Conservation (phyloP, 1,284 basidiomycete species). For the Boletus semigastroideus region DNA sequence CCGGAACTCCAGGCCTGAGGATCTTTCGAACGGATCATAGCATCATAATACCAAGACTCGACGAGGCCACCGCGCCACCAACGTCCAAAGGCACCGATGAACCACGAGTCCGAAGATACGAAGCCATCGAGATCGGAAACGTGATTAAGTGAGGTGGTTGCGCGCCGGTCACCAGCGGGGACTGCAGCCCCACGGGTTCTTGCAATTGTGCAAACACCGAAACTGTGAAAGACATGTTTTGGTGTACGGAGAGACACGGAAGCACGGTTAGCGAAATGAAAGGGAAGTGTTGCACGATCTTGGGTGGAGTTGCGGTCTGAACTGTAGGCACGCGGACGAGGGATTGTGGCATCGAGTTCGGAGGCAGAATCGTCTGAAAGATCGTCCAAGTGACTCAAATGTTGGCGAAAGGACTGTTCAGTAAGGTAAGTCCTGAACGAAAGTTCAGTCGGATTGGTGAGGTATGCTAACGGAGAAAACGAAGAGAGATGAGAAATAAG, state of each 20-base stretch:
- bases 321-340: slow-evolving; percentile 35
- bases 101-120: slow-evolving; percentile 76
- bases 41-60: slow-evolving; percentile 69
- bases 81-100: slow-evolving; percentile 81
- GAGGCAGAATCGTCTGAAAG: slow-evolving; percentile 47
- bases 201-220: slow-evolving; percentile 85
- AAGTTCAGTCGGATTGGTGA: slow-evolving; percentile 89
- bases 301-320: slow-evolving; percentile 14
- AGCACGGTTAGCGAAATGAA: slow-evolving; percentile 90
- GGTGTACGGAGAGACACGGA: slow-evolving; percentile 92
- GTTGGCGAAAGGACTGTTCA: slow-evolving; percentile 91
- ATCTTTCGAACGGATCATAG: slow-evolving; percentile 61
- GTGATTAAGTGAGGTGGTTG: slow-evolving; percentile 15
- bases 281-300: slow-evolving; percentile 45
- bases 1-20: slow-evolving; percentile 74
- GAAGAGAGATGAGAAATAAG: slow-evolving; percentile 6
- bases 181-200: slow-evolving; percentile 34
- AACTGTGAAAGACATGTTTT: slow-evolving; percentile 83
- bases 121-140: slow-evolving; percentile 43
- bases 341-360: slow-evolving; percentile 36
- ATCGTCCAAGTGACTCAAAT: slow-evolving; percentile 85
- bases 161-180: slow-evolving; percentile 16
- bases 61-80: slow-evolving; percentile 83
- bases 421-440: slow-evolving; percentile 94
- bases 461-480: slow-evolving; percentile 64